These are phyloP conservation scores for Bertia moriformis DNA, from an alignment of 2,329 filamentous ascomycete genomes.

Conservation along the genomic window DNA sequence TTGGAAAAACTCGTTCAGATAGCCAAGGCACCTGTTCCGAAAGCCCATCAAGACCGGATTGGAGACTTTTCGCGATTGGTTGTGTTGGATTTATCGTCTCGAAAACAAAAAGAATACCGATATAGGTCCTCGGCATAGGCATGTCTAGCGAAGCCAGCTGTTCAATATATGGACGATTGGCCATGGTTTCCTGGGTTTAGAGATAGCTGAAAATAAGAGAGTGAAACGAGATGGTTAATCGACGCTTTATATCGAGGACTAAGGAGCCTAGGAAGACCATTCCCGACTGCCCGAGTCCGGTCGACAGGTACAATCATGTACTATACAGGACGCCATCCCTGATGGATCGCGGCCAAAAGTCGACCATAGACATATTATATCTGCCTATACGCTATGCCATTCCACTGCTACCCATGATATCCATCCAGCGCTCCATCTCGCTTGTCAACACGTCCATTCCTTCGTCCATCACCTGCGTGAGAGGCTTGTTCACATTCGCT, in stretches of 20 bases:
- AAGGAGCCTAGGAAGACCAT: too few relatives aligned
- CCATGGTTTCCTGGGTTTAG: too few relatives aligned
- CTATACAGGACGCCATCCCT: too few relatives aligned
- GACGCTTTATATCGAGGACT: too few relatives aligned
- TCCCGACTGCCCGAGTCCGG: too few relatives aligned
- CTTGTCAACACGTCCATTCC: conserved; percentile 24
- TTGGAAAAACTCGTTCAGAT: neutral
- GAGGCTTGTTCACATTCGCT: conserved; percentile 17
- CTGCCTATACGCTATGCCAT: too few relatives aligned
- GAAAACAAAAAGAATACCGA: neutral
- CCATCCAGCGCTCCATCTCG: conserved; percentile 30
- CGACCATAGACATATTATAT: too few relatives aligned
- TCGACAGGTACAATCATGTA: too few relatives aligned
- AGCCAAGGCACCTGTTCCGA: neutral
- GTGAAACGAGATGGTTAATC: too few relatives aligned
- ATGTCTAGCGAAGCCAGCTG: neutral
- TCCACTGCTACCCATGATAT: conserved; percentile 27
- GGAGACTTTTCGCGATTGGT: neutral
- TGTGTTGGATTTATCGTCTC: neutral
- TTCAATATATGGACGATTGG: too few relatives aligned
- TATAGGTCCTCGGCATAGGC: neutral
- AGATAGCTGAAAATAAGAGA: too few relatives aligned
- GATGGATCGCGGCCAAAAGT: too few relatives aligned
- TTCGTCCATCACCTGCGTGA: conserved; percentile 26
- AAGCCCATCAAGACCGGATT: neutral